phyloP scores from a whole-genome alignment of 1,139 yeast species.

The Zygosaccharomyces pseudobailii region DNA sequence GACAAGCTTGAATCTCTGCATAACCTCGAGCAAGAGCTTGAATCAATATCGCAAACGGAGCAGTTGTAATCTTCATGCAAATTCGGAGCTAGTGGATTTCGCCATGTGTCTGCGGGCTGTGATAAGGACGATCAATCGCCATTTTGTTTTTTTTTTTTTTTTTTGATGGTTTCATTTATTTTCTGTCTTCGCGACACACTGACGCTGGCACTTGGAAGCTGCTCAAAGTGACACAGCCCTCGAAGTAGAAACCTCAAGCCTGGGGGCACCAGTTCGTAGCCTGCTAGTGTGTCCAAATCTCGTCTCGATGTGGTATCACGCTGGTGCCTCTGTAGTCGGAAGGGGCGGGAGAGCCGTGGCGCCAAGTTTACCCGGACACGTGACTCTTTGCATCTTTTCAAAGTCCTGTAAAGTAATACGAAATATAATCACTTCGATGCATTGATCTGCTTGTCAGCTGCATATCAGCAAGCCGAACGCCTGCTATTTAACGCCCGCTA shows the following conservation, averaged over 20 bases:
- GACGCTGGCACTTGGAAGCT: not conserved
- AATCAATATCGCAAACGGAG: no score
- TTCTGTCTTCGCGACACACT: not conserved
- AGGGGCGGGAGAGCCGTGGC: not conserved
- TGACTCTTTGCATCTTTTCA: not conserved
- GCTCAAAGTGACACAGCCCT: no score
- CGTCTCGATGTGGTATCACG: not conserved
- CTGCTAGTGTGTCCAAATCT: no score
- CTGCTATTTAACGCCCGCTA: not conserved
- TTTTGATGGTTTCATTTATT: not conserved
- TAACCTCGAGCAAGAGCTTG: no score
- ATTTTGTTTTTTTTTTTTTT: not conserved
- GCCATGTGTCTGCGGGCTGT: no score
- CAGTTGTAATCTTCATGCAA: no score
- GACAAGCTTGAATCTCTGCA: no score
- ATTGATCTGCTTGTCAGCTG: not conserved
- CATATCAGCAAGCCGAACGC: no score
- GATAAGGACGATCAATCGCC: not conserved
- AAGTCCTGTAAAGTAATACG: not conserved
- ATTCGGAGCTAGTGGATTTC: no score
- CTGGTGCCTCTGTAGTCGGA: not conserved
- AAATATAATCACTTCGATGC: not conserved
- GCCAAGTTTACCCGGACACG: not conserved
- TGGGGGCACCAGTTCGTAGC: no score
- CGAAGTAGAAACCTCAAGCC: no score